Conservation (phyloP, 2,329 filamentous ascomycete species). For the Claviceps sp. region DNA sequence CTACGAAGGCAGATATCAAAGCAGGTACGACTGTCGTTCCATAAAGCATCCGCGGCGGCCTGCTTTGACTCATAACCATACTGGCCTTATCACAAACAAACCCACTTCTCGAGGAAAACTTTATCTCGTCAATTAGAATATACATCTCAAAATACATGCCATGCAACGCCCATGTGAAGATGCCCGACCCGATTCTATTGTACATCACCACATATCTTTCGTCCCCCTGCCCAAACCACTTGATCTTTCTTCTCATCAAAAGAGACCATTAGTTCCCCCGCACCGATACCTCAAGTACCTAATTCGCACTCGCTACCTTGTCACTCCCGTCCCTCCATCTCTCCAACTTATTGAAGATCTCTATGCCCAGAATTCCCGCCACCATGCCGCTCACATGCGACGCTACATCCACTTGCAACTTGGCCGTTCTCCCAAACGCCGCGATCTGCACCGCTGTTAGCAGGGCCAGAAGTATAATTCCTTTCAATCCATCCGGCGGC, state of each 20-base stretch:
- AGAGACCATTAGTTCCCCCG: background rate
- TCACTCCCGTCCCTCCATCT: conserved; percentile 2
- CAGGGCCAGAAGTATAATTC: conserved; percentile 39
- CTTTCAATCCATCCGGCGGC: conserved; percentile 43
- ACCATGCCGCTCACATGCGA: conserved; percentile 40
- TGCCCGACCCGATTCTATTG: background rate
- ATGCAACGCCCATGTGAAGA: background rate
- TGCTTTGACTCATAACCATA: too few species aligned
- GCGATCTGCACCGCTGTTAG: conserved; percentile 37
- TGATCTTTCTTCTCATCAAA: too few species aligned
- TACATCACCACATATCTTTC: background rate
- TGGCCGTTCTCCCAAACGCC: conserved; percentile 28
- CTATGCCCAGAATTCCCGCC: conserved; percentile 30
- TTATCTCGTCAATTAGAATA: background rate
- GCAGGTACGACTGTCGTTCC: too few species aligned
- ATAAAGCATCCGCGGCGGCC: too few species aligned
- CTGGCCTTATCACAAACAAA: too few species aligned
- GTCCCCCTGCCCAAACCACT: too few species aligned
- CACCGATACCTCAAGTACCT: conserved; percentile 8
- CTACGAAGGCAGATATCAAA: too few species aligned
- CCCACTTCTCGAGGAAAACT: too few species aligned
- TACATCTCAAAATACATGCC: background rate
- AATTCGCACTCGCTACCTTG: background rate
- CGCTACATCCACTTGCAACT: conserved; percentile 33
- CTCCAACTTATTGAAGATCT: conserved; percentile 15